Evolutionary conservation across 2,329 filamentous ascomycete genomes (phyloP).

Genomic region (Fusarium newnesense): DNA sequence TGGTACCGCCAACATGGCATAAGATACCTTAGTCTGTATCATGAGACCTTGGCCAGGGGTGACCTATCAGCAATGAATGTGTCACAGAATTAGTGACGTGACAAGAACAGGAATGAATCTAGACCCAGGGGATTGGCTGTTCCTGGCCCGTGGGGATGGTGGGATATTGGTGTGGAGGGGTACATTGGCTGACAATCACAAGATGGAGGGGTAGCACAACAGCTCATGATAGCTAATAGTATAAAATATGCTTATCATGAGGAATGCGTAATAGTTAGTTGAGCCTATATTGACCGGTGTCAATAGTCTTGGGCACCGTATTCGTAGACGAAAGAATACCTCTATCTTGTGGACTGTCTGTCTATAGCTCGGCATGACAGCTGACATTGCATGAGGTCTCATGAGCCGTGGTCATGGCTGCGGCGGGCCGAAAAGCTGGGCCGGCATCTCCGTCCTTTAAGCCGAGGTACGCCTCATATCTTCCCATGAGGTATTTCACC

Average conservation of each 20-base stretch:
- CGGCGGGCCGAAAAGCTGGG: slow-evolving; percentile 24
- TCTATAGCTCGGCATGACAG: slow-evolving; percentile 18
- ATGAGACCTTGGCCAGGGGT: slow-evolving; percentile 8
- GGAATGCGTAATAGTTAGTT: neutral
- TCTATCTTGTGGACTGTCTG: neutral
- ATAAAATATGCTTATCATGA: neutral
- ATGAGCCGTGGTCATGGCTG: slow-evolving; percentile 32
- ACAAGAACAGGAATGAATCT: neutral
- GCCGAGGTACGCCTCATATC: slow-evolving; percentile 28
- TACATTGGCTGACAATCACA: neutral
- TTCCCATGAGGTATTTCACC: neutral
- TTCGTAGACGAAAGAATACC: neutral
- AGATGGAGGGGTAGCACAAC: slow-evolving; percentile 25
- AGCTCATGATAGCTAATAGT: slow-evolving; percentile 16
- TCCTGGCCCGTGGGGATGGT: slow-evolving; percentile 6
- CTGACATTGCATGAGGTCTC: slow-evolving; percentile 2
- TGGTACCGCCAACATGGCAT: slow-evolving; percentile 1
- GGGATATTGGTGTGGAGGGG: slow-evolving; percentile 31
- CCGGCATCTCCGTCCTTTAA: slow-evolving; percentile 11
- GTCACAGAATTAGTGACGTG: slow-evolving; percentile 30
- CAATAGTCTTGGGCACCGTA: neutral
- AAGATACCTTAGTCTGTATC: slow-evolving; percentile 1
- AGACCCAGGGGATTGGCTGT: slow-evolving; percentile 11
- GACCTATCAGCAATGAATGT: slow-evolving; percentile 29
- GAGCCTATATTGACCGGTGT: neutral